A percentile compares a stretch with the other conserved stretches of the same genome.
Evolutionary conservation across 2,329 filamentous ascomycete genomes (phyloP).

Genomic region (Cordyceps fumosorosea): DNA sequence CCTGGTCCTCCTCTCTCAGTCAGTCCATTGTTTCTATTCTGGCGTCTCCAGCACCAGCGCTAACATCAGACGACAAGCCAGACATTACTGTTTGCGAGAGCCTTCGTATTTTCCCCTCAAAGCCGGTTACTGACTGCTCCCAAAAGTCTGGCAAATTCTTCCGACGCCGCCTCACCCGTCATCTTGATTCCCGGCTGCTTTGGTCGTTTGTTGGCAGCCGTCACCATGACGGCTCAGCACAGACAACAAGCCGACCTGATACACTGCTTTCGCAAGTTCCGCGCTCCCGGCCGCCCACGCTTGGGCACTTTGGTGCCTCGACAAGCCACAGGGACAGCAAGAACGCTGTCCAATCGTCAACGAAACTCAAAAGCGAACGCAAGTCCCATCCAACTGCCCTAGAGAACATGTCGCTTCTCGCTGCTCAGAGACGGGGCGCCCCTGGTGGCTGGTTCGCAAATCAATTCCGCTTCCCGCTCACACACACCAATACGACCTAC

Average conservation of each 20-base stretch:
- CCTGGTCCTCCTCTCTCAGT: background rate
- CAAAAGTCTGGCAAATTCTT: background rate
- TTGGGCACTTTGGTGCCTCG: background rate
- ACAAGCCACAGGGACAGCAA: background rate
- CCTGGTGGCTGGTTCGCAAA: background rate
- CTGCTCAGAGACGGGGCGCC: too few relatives aligned
- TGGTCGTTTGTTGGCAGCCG: background rate
- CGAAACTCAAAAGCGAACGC: background rate
- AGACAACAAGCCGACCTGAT: background rate
- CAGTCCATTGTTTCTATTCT: constrained; percentile 1
- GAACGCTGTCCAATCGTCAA: background rate
- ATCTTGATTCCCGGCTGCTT: background rate
- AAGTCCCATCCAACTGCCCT: background rate
- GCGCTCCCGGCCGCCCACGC: background rate
- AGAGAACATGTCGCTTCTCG: background rate
- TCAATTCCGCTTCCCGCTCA: background rate
- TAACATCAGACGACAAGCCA: background rate
- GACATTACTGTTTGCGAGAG: background rate
- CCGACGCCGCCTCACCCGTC: background rate
- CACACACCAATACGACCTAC: background rate
- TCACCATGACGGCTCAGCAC: background rate
- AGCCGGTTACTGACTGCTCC: background rate
- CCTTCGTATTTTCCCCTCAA: background rate
- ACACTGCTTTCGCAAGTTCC: background rate
- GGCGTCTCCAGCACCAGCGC: background rate